phyloP scores from a whole-genome alignment of 148 eudicot genomes.

The Vaccinium darrowii region DNA sequence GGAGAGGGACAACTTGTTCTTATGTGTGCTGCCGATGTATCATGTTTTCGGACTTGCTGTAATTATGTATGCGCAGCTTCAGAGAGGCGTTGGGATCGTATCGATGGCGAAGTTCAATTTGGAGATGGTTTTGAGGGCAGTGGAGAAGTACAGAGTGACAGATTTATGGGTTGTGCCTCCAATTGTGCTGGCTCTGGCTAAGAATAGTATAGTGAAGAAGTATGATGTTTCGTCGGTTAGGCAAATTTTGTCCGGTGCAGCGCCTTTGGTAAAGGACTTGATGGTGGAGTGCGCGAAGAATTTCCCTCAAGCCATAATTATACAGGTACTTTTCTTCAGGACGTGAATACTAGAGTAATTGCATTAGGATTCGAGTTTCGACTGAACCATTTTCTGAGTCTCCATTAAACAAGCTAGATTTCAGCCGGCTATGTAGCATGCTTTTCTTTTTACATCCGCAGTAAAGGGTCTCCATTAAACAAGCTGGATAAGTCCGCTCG shows the following conservation, averaged over 20 bases:
- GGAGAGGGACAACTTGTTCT: slow-evolving; percentile 40
- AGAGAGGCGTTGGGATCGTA: slow-evolving; percentile 53
- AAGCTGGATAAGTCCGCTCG: too few species aligned
- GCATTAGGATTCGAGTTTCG: too few species aligned
- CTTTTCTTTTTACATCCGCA: not conserved
- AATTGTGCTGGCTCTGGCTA: slow-evolving; percentile 61
- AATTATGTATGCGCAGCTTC: slow-evolving; percentile 53
- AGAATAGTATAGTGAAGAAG: slow-evolving; percentile 49
- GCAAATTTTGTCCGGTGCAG: slow-evolving; percentile 70
- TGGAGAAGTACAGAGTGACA: slow-evolving; percentile 57
- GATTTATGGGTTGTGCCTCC: slow-evolving; percentile 82
- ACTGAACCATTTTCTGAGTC: too few species aligned
- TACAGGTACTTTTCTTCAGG: slow-evolving; percentile 36
- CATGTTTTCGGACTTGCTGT: slow-evolving; percentile 70
- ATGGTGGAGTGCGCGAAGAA: slow-evolving; percentile 63
- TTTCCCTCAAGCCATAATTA: slow-evolving; percentile 45
- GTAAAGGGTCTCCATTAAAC: too few species aligned
- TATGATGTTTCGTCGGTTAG: slow-evolving; percentile 64
- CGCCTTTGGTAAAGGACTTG: slow-evolving; percentile 72
- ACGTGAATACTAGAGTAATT: too few species aligned
- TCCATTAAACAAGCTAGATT: not conserved
- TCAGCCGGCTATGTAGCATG: not conserved
- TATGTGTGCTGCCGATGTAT: slow-evolving; percentile 76
- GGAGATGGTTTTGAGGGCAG: slow-evolving; percentile 51
- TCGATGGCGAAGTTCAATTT: slow-evolving; percentile 57